Evolutionary conservation across 148 eudicot species (phyloP), one percentile per base, ranked within the genome.

Genomic region (Cornus florida): DNA sequence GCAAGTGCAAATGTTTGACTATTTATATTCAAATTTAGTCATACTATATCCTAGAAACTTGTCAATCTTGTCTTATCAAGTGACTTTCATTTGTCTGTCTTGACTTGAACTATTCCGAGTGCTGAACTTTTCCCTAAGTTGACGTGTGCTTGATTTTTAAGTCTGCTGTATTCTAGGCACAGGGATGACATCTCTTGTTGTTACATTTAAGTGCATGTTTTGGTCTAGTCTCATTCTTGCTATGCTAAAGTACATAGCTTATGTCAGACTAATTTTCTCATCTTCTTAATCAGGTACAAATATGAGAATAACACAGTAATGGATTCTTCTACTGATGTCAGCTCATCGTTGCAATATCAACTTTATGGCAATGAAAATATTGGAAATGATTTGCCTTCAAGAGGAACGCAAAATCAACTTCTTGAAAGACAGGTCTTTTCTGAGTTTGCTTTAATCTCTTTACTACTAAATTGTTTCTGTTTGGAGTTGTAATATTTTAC

Each of bases 341-440:
- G 91, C 71, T 92, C 98, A 76, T 93, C 99, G 33, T 84, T 96
- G 79, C 94, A 89, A 12, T 91, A 86, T 88, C 99, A 96, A 77
- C 93, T 91, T 72, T 93, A 96, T 82, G 94, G 92, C 67, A 92
- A 90, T 73, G 99, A 95, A 66, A 90, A 92, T 78, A 79, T 84
- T 73, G 94, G 88, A 75, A 84, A 85, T 69, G 95, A 93, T 80
- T 68, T 88, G 78, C 90, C 94, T 88, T 90, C 98, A 16, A 96
- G 86, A 83, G 99, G 98, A 78, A 89, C 91, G 76, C 95, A 96
- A 88, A 93, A 96, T 88, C 99, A 92, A 86, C 95, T 96, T 82
- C 92, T 96, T 76, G 99, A 93, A 82, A 91, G 99, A 90, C 99
- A 96, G 98, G 99, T 96, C 83, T 79, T 62, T 53, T 48, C 60